Evolutionary conservation across 73 alveolate genomes (phyloP).

Genomic region (Paramecium sexaurelia): DNA sequence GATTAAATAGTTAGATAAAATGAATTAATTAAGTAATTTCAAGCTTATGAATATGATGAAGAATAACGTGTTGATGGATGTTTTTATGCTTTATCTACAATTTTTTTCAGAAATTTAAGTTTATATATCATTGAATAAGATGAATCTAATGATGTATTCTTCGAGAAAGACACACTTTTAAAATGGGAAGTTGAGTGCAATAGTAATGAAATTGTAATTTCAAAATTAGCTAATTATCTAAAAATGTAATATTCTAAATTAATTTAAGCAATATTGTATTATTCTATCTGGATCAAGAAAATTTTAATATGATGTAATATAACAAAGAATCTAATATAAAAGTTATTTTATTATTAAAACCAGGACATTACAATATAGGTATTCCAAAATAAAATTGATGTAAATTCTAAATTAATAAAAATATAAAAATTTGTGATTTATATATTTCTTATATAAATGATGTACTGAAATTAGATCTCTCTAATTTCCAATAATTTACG

Average conservation of each 20-base stretch:
- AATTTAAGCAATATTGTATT: background rate
- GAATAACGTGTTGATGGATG: background rate
- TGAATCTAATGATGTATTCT: background rate
- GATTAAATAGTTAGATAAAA: background rate
- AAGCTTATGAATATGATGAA: background rate
- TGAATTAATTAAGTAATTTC: background rate
- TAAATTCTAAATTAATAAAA: background rate
- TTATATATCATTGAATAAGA: background rate
- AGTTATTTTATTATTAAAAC: background rate
- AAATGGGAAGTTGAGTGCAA: background rate
- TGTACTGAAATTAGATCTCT: too few relatives aligned
- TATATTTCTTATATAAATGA: too few relatives aligned
- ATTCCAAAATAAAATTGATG: background rate
- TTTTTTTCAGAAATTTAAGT: background rate
- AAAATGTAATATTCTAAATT: background rate
- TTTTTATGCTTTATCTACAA: background rate
- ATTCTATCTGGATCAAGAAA: background rate
- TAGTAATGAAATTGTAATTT: background rate
- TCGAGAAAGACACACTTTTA: background rate
- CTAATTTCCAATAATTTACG: too few relatives aligned
- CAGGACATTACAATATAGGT: constrained; percentile 20
- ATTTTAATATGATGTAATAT: background rate
- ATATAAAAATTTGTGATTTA: background rate
- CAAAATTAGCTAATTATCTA: background rate
- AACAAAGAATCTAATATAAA: background rate